These are phyloP conservation scores for Misopates orontium DNA, from an alignment of 257 asterid species.

Conservation along the genomic window DNA sequence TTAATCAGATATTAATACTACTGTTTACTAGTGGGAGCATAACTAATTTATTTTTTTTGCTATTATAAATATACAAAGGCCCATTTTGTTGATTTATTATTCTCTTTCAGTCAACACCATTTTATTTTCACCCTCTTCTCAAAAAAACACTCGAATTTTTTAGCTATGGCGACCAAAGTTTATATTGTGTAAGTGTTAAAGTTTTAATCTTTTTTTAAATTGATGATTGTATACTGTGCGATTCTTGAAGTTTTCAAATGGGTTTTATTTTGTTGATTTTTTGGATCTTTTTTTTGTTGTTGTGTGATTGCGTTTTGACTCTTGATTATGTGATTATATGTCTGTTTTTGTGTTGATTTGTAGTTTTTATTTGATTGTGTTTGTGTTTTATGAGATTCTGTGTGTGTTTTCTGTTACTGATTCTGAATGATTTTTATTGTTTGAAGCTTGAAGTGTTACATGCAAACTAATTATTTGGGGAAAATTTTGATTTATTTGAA, in stretches of 20 bases:
- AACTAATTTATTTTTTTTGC: slow-evolving; percentile 23
- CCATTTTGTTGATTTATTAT: slow-evolving; percentile 4
- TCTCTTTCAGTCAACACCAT: slow-evolving; percentile 2
- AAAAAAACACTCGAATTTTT: background rate
- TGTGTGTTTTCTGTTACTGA: background rate
- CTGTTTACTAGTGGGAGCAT: slow-evolving; percentile 22
- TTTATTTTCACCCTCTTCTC: slow-evolving; percentile 8
- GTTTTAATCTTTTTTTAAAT: background rate
- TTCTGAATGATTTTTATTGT: background rate
- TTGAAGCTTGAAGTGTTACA: background rate
- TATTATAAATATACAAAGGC: slow-evolving; percentile 34
- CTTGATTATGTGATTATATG: slow-evolving; percentile 3
- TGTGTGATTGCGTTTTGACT: background rate
- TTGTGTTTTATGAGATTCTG: background rate
- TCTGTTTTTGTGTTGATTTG: background rate
- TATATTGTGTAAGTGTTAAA: slow-evolving; percentile 61
- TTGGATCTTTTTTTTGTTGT: background rate
- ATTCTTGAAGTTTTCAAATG: background rate
- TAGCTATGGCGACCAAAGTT: slow-evolving; percentile 63
- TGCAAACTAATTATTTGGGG: background rate
- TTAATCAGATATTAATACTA: background rate
- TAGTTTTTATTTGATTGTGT: background rate
- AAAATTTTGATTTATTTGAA: background rate
- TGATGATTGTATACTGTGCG: slow-evolving; percentile 2
- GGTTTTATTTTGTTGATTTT: background rate